phyloP scores from a whole-genome alignment of 1,284 basidiomycete species.

The Boletus semigastroideus region DNA sequence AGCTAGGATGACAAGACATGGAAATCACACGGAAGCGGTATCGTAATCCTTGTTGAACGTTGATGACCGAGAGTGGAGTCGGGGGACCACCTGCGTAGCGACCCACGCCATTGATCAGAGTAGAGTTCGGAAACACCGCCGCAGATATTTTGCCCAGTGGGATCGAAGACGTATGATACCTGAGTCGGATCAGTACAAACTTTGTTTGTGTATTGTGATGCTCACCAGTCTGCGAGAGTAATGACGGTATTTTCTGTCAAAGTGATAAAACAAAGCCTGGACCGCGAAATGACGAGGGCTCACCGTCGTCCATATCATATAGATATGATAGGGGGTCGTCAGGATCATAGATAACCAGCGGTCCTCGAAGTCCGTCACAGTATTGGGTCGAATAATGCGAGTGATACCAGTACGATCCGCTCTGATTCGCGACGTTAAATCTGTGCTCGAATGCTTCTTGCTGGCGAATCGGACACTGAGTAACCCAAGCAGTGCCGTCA shows the following conservation, averaged over 20 bases:
- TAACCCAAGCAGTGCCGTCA: conserved; percentile 32
- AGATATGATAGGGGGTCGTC: conserved; percentile 33
- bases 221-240: conserved; percentile 34
- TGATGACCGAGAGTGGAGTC: conserved; percentile 35
- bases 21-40: conserved; percentile 38
- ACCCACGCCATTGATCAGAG: conserved; percentile 50
- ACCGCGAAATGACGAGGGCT: neutral
- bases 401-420: conserved; percentile 37
- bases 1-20: conserved; percentile 36
- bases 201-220: neutral
- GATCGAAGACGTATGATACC: conserved; percentile 28
- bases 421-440: conserved; percentile 24
- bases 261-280: neutral
- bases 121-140: conserved; percentile 33
- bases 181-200: conserved; percentile 9
- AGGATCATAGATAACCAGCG: conserved; percentile 40
- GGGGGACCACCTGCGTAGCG: conserved; percentile 37
- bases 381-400: conserved; percentile 36
- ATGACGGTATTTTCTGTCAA: conserved; percentile 30
- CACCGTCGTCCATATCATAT: conserved; percentile 43
- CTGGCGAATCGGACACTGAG: conserved; percentile 35
- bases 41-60: conserved; percentile 24
- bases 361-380: conserved; percentile 49
- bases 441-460: conserved; percentile 23
- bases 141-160: conserved; percentile 3